These are phyloP conservation scores for Amanita polypyramis DNA, from an alignment of 768 basidiomycete genomes.

Conservation along the genomic window DNA sequence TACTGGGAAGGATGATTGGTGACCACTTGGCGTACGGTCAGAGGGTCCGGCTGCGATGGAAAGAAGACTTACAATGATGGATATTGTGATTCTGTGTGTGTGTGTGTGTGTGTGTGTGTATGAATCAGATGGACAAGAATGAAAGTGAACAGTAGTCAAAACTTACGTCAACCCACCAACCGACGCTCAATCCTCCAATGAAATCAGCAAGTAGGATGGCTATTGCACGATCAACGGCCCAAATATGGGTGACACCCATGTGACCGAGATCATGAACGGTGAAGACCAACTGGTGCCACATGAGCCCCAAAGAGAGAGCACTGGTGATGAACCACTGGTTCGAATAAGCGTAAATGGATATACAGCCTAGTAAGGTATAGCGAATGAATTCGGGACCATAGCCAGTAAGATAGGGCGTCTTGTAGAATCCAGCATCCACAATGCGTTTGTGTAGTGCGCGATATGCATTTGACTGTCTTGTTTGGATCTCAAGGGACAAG, in stretches of 20 bases:
- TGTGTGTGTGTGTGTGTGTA: no score
- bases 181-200: conserved; percentile 86
- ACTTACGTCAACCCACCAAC: conserved; percentile 97
- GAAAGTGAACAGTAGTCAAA: neutral
- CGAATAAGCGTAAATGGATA: conserved; percentile 53
- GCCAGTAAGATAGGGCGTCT: conserved; percentile 72
- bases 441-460: conserved; percentile 68
- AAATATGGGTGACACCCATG: conserved; percentile 85
- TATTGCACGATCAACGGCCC: conserved; percentile 69
- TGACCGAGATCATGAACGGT: conserved; percentile 92
- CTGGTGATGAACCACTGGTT: conserved; percentile 60
- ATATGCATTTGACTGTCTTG: conserved; percentile 68
- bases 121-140: neutral
- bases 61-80: conserved; percentile 70
- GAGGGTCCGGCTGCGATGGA: conserved; percentile 8
- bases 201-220: conserved; percentile 77
- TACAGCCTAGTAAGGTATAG: conserved; percentile 52
- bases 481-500: conserved; percentile 48
- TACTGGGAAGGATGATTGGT: conserved; percentile 97
- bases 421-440: conserved; percentile 72
- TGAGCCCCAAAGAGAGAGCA: conserved; percentile 73
- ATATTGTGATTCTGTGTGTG: conserved; percentile 95
- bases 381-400: conserved; percentile 87
- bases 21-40: conserved; percentile 51
- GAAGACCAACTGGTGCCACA: conserved; percentile 96